These are phyloP conservation scores for Harringtonia lauricola DNA, from an alignment of 2,329 filamentous ascomycete species.

Conservation along the genomic window DNA sequence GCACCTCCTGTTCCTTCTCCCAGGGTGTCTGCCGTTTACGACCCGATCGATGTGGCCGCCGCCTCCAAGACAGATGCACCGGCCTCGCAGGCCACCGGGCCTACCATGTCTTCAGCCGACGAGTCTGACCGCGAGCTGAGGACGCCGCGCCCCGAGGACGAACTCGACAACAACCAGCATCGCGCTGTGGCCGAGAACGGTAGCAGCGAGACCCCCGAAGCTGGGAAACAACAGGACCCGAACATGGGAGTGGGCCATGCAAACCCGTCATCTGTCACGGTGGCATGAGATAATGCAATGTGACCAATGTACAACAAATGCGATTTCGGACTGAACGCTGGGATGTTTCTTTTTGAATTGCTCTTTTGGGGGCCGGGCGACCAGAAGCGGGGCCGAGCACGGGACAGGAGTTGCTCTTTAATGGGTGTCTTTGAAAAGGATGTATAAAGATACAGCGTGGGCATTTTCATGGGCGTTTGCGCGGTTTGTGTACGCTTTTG, in stretches of 20 bases:
- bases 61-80: too few species aligned
- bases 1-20: too few species aligned
- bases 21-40: too few species aligned
- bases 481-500: not conserved
- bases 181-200: not conserved
- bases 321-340: too few species aligned
- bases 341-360: not conserved
- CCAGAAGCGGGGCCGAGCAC: not conserved
- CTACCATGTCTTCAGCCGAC: slow-evolving; percentile 7
- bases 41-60: too few species aligned
- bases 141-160: slow-evolving; percentile 10
- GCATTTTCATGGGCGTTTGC: slow-evolving; percentile 3
- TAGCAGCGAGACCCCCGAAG: not conserved
- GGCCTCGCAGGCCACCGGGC: slow-evolving; percentile 5
- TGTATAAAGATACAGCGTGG: slow-evolving; percentile 2
- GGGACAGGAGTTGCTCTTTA: not conserved
- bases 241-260: slow-evolving; percentile 5
- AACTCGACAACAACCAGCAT: not conserved
- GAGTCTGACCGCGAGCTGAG: slow-evolving; percentile 10
- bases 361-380: not conserved
- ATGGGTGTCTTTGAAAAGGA: not conserved
- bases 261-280: slow-evolving; percentile 4
- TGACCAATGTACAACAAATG: not conserved
- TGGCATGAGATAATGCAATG: not conserved
- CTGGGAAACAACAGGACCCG: not conserved